A percentile compares a stretch with the other conserved stretches of the same genome.
These are phyloP conservation scores for Solanum dulcamara DNA, from an alignment of 257 asterid genomes.

Conservation along the genomic window DNA sequence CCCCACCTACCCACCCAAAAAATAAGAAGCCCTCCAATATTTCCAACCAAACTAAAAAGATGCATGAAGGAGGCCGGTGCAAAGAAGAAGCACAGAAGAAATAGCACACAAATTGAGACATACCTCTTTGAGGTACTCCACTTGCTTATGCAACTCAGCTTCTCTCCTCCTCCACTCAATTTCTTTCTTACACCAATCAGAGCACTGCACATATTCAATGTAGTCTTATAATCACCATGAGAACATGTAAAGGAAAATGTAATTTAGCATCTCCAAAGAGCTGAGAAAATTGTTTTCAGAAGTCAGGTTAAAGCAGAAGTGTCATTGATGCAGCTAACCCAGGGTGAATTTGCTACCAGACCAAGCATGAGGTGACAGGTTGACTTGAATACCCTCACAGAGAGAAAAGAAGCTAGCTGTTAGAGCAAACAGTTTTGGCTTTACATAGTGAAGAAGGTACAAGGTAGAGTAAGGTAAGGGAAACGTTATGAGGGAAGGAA, in stretches of 20 bases:
- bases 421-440: neutral
- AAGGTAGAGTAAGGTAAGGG: neutral
- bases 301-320: neutral
- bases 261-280: neutral
- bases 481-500: neutral
- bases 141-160: slow-evolving; percentile 38
- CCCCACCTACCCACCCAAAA: neutral
- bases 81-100: neutral
- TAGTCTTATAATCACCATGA: neutral
- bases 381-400: neutral
- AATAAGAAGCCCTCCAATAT: neutral
- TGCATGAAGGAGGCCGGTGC: neutral
- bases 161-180: slow-evolving; percentile 59
- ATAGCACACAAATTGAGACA: neutral
- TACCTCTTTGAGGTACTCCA: slow-evolving; percentile 47
- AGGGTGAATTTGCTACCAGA: neutral
- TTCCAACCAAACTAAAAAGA: neutral
- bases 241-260: neutral
- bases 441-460: neutral
- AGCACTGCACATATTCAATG: slow-evolving; percentile 23
- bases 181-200: slow-evolving; percentile 52
- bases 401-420: neutral
- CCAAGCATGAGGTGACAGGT: neutral
- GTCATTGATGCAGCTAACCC: neutral
- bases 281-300: neutral